These are phyloP conservation scores for Hanseniaspora opuntiae DNA, from an alignment of 805 yeast species.

Conservation along the genomic window DNA sequence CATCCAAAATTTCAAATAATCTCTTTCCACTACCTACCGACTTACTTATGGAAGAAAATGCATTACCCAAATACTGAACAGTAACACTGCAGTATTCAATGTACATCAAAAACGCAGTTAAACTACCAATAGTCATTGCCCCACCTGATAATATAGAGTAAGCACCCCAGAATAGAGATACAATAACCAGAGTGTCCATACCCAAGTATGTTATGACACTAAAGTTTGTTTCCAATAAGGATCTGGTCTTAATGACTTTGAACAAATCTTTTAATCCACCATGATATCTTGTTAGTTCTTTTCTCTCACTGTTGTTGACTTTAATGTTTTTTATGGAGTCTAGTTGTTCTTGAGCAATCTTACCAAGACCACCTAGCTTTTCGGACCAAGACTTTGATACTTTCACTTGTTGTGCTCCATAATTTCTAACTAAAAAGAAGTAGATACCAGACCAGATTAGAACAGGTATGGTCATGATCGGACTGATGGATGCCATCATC, in stretches of 20 bases:
- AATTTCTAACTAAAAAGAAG: constrained; percentile 59
- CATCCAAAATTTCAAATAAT: constrained; percentile 71
- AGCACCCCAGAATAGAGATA: constrained; percentile 69
- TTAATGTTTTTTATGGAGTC: constrained; percentile 82
- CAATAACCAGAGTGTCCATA: constrained; percentile 71
- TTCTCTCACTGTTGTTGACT: constrained; percentile 75
- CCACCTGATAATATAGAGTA: constrained; percentile 60
- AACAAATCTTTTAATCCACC: constrained; percentile 54
- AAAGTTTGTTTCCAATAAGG: constrained; percentile 62
- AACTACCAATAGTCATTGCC: constrained; percentile 70
- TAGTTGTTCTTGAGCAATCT: constrained; percentile 84
- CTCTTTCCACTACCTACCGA: constrained; percentile 95
- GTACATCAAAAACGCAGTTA: constrained; percentile 87
- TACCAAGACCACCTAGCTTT: constrained; percentile 73
- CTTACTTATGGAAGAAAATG: constrained; percentile 92
- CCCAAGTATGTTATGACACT: constrained; percentile 66
- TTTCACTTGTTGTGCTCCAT: constrained; percentile 66
- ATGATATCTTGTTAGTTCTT: constrained; percentile 66
- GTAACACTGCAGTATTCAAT: constrained; percentile 90
- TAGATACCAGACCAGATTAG: constrained; percentile 71
- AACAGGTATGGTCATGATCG: constrained; percentile 69
- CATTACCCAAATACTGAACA: constrained; percentile 80
- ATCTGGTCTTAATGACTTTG: constrained; percentile 64
- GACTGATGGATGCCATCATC: constrained; percentile 80
- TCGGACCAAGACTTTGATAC: constrained; percentile 72